Evolutionary conservation across 2,329 filamentous ascomycete species (phyloP).

Genomic region (Dryadomyces quercivorus): DNA sequence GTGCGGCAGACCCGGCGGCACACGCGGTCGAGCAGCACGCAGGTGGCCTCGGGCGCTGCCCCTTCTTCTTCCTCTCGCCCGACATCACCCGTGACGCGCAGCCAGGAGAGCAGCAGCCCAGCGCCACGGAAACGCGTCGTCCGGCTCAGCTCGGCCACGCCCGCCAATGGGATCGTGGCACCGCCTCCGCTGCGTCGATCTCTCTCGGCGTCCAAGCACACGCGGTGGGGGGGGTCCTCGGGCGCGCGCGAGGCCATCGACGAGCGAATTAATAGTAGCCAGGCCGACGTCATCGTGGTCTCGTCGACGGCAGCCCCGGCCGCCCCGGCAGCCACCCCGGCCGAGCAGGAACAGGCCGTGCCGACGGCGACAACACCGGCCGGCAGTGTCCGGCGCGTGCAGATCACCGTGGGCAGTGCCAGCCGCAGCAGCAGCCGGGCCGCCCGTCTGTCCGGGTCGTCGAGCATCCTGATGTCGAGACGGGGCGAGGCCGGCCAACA

Average conservation of each 20-base stretch:
- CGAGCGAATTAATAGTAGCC: slow-evolving; percentile 13
- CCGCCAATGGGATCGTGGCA: slow-evolving; percentile 20
- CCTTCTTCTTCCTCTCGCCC: slow-evolving; percentile 19
- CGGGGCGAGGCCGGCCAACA: slow-evolving; percentile 18
- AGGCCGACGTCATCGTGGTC: slow-evolving; percentile 1
- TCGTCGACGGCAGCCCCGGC: neutral
- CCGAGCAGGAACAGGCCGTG: no score
- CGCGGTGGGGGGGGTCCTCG: slow-evolving; percentile 8
- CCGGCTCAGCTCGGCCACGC: slow-evolving; percentile 31
- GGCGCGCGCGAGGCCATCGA: neutral
- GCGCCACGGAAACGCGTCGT: slow-evolving; percentile 42
- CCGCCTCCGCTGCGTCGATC: slow-evolving; percentile 40
- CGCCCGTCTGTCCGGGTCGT: slow-evolving; percentile 22
- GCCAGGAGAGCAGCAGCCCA: slow-evolving; percentile 36
- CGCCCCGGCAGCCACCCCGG: neutral
- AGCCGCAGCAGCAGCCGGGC: slow-evolving; percentile 18
- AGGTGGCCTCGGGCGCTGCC: slow-evolving; percentile 14
- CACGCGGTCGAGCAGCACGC: slow-evolving; percentile 35
- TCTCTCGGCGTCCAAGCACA: slow-evolving; percentile 24
- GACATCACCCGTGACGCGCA: slow-evolving; percentile 24
- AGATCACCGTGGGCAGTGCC: slow-evolving; percentile 40
- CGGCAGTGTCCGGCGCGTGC: slow-evolving; percentile 38
- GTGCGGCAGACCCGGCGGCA: slow-evolving; percentile 24
- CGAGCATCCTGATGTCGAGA: slow-evolving; percentile 19
- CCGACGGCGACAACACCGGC: slow-evolving; percentile 29